phyloP scores from a whole-genome alignment of 805 yeast species.

The Wickerhamia fluorescens region DNA sequence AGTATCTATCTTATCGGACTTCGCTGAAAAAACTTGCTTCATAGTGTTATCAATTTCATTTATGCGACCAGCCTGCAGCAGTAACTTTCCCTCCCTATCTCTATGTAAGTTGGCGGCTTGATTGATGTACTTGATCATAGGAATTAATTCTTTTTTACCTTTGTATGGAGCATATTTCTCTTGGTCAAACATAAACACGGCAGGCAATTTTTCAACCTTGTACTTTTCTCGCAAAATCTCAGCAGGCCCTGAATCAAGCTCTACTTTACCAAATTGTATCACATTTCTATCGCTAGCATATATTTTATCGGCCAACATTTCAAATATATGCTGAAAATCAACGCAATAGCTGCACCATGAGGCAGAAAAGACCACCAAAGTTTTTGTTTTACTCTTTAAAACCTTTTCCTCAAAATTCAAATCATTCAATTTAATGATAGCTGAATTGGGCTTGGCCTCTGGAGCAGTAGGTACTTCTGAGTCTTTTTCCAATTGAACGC shows the following conservation, averaged over 20 bases:
- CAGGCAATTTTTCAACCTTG: slow-evolving; percentile 44
- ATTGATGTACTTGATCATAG: slow-evolving; percentile 22
- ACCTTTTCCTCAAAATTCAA: slow-evolving; percentile 38
- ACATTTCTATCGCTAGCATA: slow-evolving; percentile 29
- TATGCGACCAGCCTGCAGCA: slow-evolving; percentile 26
- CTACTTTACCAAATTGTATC: slow-evolving; percentile 24
- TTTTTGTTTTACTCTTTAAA: slow-evolving; percentile 19
- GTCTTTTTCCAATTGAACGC: slow-evolving; percentile 11
- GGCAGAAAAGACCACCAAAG: slow-evolving; percentile 51
- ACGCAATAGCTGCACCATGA: slow-evolving; percentile 57
- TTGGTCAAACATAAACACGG: slow-evolving; percentile 43
- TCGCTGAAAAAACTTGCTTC: slow-evolving; percentile 1
- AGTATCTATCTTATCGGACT: too few relatives aligned
- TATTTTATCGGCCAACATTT: slow-evolving; percentile 41
- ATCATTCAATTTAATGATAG: slow-evolving; percentile 27
- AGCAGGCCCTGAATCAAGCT: slow-evolving; percentile 41
- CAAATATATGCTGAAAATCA: slow-evolving; percentile 44
- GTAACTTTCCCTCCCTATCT: slow-evolving; percentile 25
- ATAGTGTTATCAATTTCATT: slow-evolving; percentile 1
- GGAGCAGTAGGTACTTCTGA: slow-evolving; percentile 5
- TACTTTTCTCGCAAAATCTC: slow-evolving; percentile 34
- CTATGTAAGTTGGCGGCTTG: slow-evolving; percentile 20
- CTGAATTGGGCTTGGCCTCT: slow-evolving; percentile 4
- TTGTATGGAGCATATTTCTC: slow-evolving; percentile 12
- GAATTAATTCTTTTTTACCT: slow-evolving; percentile 16